Base-by-base conservation (phyloP, 495 filamentous ascomycete species). In the Penicillium diatomitis region DNA sequence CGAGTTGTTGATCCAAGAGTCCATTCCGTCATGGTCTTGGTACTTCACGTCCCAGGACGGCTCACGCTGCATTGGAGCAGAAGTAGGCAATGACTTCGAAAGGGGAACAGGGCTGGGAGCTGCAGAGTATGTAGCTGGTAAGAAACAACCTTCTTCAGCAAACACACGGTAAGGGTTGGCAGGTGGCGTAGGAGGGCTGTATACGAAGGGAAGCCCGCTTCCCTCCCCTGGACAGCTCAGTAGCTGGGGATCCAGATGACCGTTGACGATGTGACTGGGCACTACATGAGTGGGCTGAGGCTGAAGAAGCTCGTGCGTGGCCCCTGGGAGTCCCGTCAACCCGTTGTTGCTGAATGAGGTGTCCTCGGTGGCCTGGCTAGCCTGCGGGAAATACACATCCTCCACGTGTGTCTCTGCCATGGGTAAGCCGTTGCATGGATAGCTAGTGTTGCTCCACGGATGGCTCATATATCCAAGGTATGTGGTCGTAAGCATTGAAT, bases 271-370 rank as follows among this genome's bases (percentile, higher is more conserved):
- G 36, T 52, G 47, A 34, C 44, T 45, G 11, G 63, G 42, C 28
- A 53, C 44, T 31, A 64, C 38, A 1, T 61, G 51, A 6, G 51
- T 46, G 8, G 59, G 52, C 6, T 61, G 64, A 11, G 65, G 61
- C 38, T 73, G 71, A 35, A 81, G 64, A 40, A 81, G 64, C 32
- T 82, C 80, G 48, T 79, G 75, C 5, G 69, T 56, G 34, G 59
- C 74, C 32, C 80, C 80, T 10, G 80, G 80, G 29, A 84, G 58
- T 6, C 76, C 73, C 28, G 71, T 66, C 34, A 79, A 50, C 30
- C 65, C 52, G 12, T 57, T 64, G 34, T 27, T 31, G 3, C 44
- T 46, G 45, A 65, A 70, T 52, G 66, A 55, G 50, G 56, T 46
- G 46, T 62, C 63, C 30, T 63, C 56, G 58, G 60, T 52, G 46